A percentile compares a stretch with the other conserved stretches of the same genome.
These are phyloP conservation scores for Aphanomyces euteiches DNA, from an alignment of 352 stramenopile genomes.

Conservation along the genomic window DNA sequence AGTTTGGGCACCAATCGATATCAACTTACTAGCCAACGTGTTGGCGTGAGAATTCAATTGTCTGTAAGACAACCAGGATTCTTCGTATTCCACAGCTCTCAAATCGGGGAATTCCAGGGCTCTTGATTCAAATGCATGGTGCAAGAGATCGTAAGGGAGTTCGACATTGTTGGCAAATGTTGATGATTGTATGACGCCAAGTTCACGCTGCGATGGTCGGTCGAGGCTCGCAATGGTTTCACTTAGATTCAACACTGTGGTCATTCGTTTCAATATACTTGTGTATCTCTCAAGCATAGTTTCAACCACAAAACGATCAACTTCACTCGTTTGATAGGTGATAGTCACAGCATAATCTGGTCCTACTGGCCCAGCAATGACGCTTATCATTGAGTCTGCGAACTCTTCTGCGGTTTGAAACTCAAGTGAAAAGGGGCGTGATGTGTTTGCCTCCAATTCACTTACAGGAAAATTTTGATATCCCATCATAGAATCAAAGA, in stretches of 20 bases:
- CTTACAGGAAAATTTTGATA: no score
- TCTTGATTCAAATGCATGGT: background rate
- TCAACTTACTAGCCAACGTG: background rate
- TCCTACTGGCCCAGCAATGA: background rate
- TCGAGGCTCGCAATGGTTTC: no score
- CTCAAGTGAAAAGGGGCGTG: background rate
- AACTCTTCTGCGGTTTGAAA: background rate
- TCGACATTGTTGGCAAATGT: background rate
- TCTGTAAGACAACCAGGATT: background rate
- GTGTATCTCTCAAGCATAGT: background rate
- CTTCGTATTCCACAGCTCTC: background rate
- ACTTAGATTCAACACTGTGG: no score
- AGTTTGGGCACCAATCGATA: background rate
- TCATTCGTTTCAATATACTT: background rate
- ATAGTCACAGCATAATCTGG: background rate
- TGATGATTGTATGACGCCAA: no score
- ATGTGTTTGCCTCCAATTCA: background rate
- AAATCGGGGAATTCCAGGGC: background rate
- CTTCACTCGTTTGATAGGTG: background rate
- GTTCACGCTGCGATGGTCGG: no score
- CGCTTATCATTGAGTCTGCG: background rate
- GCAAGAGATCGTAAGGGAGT: background rate
- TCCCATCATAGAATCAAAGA: no score
- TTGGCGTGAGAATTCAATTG: background rate
- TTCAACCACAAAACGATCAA: background rate